Percentiles rank a stretch among this genome's conserved stretches.
phyloP scores from a whole-genome alignment of 768 basidiomycete genomes.

The Termitomyces sp. region DNA sequence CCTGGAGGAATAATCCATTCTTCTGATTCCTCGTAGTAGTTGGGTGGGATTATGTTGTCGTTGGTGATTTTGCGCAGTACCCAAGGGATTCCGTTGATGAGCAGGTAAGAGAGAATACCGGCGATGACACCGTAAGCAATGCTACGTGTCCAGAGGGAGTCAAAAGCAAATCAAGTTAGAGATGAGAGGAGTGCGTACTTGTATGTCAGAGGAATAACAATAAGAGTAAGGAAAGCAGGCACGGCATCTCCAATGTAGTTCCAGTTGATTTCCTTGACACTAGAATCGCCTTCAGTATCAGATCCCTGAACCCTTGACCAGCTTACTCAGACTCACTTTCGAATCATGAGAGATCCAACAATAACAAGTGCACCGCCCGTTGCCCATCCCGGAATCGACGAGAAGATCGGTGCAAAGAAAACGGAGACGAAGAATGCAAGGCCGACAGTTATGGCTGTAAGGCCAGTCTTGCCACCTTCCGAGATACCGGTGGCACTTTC shows the following conservation, averaged over 20 bases:
- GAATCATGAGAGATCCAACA: constrained; percentile 87
- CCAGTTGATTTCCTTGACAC: constrained; percentile 86
- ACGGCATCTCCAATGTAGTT: constrained; percentile 84
- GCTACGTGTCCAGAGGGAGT: constrained; percentile 33
- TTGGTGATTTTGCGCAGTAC: constrained; percentile 48
- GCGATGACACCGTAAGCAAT: constrained; percentile 90
- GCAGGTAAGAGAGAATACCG: constrained; percentile 65
- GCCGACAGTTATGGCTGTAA: constrained; percentile 72
- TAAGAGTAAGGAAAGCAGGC: constrained; percentile 79
- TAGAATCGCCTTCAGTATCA: constrained; percentile 20
- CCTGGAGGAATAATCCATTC: constrained; percentile 73
- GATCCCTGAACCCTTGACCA: background rate
- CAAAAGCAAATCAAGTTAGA: background rate
- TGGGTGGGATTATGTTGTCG: constrained; percentile 63
- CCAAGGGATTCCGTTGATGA: constrained; percentile 72
- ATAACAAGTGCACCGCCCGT: constrained; percentile 84
- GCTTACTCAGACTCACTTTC: constrained; percentile 49
- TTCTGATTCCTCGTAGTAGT: constrained; percentile 62
- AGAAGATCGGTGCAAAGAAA: constrained; percentile 88
- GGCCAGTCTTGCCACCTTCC: constrained; percentile 88
- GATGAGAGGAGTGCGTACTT: constrained; percentile 44
- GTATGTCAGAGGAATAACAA: constrained; percentile 76
- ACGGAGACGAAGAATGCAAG: constrained; percentile 79
- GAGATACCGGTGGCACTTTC: constrained; percentile 79
- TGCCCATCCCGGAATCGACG: constrained; percentile 84